Evolutionary conservation across 306 rosid species (phyloP).

Genomic region (Cajanus cajan): DNA sequence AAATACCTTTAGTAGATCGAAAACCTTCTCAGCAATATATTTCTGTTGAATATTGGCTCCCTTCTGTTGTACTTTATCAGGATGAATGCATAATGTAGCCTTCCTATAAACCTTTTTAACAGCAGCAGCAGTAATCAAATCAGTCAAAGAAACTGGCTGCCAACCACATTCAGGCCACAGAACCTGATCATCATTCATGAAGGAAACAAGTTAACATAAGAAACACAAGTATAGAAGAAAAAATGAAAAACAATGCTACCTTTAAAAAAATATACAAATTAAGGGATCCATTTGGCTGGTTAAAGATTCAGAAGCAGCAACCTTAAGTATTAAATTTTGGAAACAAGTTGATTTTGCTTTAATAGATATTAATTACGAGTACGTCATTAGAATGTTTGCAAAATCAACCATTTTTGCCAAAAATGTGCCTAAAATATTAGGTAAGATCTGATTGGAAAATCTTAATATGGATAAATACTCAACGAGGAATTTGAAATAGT

Average conservation of each 20-base stretch:
- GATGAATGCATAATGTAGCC: conserved; percentile 95
- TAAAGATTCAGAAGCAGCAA: conserved; percentile 20
- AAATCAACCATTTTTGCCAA: background rate
- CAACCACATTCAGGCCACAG: conserved; percentile 98
- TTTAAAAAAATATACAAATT: background rate
- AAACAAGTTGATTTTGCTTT: conserved; percentile 5
- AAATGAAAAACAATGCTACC: background rate
- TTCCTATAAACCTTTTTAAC: conserved; percentile 88
- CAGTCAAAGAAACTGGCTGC: conserved; percentile 93
- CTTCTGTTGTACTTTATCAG: conserved; percentile 98
- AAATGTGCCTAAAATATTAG: background rate
- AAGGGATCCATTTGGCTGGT: background rate
- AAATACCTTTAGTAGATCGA: conserved; percentile 89
- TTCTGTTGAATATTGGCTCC: conserved; percentile 98
- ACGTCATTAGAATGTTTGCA: background rate
- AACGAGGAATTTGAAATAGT: conserved; percentile 15
- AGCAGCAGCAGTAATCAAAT: conserved; percentile 68
- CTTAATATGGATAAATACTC: background rate
- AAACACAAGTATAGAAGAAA: background rate
- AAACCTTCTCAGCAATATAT: conserved; percentile 92
- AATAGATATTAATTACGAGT: background rate
- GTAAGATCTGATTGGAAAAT: background rate
- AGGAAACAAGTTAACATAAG: conserved; percentile 29
- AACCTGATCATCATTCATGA: conserved; percentile 63
- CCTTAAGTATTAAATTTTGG: background rate